Evolutionary conservation across 1,139 yeast species (phyloP).

Genomic region (Lodderomyces pseudojiufengensis): DNA sequence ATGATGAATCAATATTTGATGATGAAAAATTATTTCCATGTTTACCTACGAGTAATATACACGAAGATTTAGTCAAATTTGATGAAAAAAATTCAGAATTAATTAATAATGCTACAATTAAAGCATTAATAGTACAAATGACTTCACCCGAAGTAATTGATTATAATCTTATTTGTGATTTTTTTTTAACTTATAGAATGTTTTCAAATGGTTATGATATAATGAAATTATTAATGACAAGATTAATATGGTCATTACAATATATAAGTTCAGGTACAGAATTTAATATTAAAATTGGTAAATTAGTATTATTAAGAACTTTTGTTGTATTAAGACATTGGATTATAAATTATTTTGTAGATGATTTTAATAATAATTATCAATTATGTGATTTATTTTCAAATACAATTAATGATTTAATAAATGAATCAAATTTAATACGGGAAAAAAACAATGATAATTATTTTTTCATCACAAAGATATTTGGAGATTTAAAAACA

Average conservation of each 20-base stretch:
- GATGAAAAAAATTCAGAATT: conserved; percentile 32
- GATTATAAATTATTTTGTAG: conserved; percentile 72
- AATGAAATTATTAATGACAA: conserved; percentile 55
- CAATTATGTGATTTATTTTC: conserved; percentile 47
- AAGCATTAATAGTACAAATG: conserved; percentile 65
- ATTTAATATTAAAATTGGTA: conserved; percentile 49
- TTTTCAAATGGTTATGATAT: conserved; percentile 59
- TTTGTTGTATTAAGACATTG: conserved; percentile 89
- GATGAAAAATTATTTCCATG: conserved; percentile 36
- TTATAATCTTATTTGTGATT: conserved; percentile 76
- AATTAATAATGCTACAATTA: conserved; percentile 39
- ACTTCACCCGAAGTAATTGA: conserved; percentile 80
- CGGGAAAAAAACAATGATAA: conserved; percentile 4
- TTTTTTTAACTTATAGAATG: conserved; percentile 77
- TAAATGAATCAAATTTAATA: conserved; percentile 30
- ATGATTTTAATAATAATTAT: conserved; percentile 55
- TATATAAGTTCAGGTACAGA: conserved; percentile 31
- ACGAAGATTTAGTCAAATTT: conserved; percentile 29
- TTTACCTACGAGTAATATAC: conserved; percentile 17
- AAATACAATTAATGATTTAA: conserved; percentile 45
- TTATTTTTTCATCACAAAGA: conserved; percentile 37
- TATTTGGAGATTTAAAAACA: conserved; percentile 39
- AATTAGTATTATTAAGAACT: conserved; percentile 72
- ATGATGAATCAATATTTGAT: conserved; percentile 42
- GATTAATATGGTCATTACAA: conserved; percentile 74